Conservation (phyloP, 352 stramenopile species). For the Globisporangium sylvaticum region DNA sequence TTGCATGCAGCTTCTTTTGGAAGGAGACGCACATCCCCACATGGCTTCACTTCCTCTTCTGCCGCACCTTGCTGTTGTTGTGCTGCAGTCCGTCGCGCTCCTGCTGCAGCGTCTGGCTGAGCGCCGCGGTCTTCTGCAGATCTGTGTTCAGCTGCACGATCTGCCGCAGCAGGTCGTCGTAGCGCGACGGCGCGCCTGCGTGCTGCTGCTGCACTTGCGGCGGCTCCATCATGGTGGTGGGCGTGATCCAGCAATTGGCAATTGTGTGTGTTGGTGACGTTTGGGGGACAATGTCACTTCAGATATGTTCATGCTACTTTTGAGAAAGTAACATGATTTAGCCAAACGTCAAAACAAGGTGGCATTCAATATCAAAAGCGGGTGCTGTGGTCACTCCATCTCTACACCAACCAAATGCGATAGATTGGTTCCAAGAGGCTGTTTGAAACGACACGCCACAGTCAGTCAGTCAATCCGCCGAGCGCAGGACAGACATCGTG, state of each 20-base stretch:
- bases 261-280: constrained; percentile 4
- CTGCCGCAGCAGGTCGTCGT: constrained; percentile 75
- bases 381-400: not conserved
- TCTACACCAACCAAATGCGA: constrained; percentile 15
- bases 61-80: constrained; percentile 52
- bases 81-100: constrained; percentile 67
- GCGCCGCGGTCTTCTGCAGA: constrained; percentile 74
- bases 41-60: not conserved
- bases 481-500: constrained; percentile 3
- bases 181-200: constrained; percentile 27
- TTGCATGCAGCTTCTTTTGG: not conserved
- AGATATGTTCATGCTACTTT: not conserved
- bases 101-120: constrained; percentile 74
- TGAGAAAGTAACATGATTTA: not conserved
- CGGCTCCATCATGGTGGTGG: constrained; percentile 3
- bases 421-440: not conserved
- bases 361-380: not conserved
- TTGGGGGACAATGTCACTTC: not conserved
- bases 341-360: not conserved
- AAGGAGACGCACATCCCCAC: not conserved
- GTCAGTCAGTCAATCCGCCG: constrained; percentile 11
- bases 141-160: constrained; percentile 84
- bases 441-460: constrained; percentile 17
- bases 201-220: not conserved
- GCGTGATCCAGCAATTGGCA: not conserved